Evolutionary conservation across 352 stramenopile species (phyloP).

Genomic region (Detonula confervacea): DNA sequence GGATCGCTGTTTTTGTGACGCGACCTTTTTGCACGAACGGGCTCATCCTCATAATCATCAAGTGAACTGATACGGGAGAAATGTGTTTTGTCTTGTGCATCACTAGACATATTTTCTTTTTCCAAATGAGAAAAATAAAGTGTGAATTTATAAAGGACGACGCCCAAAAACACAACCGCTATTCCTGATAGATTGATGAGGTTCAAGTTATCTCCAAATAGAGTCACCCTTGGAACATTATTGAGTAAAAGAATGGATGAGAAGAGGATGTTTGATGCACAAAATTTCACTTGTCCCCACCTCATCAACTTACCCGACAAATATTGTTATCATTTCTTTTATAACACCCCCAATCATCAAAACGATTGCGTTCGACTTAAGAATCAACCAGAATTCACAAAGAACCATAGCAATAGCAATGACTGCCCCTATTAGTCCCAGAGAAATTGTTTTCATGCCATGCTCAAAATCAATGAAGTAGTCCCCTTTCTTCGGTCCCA

Average conservation of each 20-base stretch:
- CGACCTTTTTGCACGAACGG: background rate
- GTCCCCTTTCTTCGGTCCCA: conserved; percentile 43
- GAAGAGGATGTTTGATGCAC: too few relatives aligned
- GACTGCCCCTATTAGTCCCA: conserved; percentile 65
- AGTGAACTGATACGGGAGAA: conserved; percentile 33
- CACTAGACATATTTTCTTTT: conserved; percentile 16
- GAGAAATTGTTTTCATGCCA: conserved; percentile 53
- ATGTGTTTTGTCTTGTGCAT: conserved; percentile 29
- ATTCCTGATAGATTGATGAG: too few relatives aligned
- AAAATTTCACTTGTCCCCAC: too few relatives aligned
- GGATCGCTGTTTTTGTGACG: conserved; percentile 37
- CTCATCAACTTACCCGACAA: conserved; percentile 73
- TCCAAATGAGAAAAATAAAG: conserved; percentile 70
- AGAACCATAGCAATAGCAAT: conserved; percentile 85
- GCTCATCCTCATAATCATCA: conserved; percentile 41
- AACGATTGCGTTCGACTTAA: conserved; percentile 79
- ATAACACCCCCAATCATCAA: conserved; percentile 86
- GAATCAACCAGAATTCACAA: conserved; percentile 85
- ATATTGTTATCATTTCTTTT: conserved; percentile 85
- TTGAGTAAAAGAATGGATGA: too few relatives aligned
- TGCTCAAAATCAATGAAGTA: conserved; percentile 50
- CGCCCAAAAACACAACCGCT: too few relatives aligned
- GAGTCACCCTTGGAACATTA: too few relatives aligned
- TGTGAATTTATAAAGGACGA: conserved; percentile 80
- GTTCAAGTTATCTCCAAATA: too few relatives aligned